Evolutionary conservation across 768 basidiomycete genomes (phyloP).

Genomic region (Mycena alexandri): DNA sequence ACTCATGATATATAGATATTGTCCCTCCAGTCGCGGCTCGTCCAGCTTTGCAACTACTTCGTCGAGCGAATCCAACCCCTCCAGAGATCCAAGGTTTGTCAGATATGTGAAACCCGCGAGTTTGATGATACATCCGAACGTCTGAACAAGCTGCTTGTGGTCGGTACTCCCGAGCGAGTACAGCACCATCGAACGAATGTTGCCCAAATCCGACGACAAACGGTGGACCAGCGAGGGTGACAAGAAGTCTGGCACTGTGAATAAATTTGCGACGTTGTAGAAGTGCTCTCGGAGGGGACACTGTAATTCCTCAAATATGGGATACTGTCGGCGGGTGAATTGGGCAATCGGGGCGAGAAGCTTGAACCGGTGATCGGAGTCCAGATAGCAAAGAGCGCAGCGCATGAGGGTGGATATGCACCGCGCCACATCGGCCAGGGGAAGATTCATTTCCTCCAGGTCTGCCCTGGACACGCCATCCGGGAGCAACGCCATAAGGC

Average conservation of each 20-base stretch:
- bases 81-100: slow-evolving; percentile 1
- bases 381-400: not conserved
- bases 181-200: slow-evolving; percentile 1
- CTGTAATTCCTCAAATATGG: not conserved
- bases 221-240: not conserved
- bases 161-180: not conserved
- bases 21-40: slow-evolving; percentile 3
- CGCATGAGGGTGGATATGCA: slow-evolving; percentile 1
- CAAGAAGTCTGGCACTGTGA: not conserved
- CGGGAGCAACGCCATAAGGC: not conserved
- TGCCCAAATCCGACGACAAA: not conserved
- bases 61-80: not conserved
- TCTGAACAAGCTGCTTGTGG: slow-evolving; percentile 2
- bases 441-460: slow-evolving; percentile 1
- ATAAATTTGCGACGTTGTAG: slow-evolving; percentile 1
- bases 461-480: not conserved
- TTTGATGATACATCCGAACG: not conserved
- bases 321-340: not conserved
- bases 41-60: not conserved
- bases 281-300: not conserved
- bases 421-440: not conserved
- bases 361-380: not conserved
- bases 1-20: not conserved
- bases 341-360: not conserved
- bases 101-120: not conserved